Base-by-base conservation (phyloP, 306 rosid genomes). In the Pueraria montana region DNA sequence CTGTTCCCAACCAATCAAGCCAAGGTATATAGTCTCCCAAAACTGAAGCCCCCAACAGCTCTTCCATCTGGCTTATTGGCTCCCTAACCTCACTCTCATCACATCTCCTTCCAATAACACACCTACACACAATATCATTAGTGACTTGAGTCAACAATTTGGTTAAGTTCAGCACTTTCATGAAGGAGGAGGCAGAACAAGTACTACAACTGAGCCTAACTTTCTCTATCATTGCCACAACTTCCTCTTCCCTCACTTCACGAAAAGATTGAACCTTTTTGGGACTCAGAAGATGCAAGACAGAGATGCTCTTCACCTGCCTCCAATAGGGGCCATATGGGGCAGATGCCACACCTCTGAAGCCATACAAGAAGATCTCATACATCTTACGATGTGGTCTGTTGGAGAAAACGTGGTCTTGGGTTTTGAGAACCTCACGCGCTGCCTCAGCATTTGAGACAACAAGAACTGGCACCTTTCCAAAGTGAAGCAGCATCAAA, bases 301-400 rank as follows among this genome's bases (percentile, higher is more conserved):
- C 72, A 23, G 58, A 43, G 0, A 84, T 42, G 49, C 77, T 52
- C 17, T 12, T 82, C 42, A 18, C 16, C 26, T 82, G 85, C 55
- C 80, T 67, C 83, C 83, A 79, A 5, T 68, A 79, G 45, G 69
- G 14, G 4, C 83, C 83, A 79, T 79, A 79, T 36, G 77, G 18
- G 55, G 69, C 14, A 68, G 21, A 9, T 53, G 58, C 69, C n/a
- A 79, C 77, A 17, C 40, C 77, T 53, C 55, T 68, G 46, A 76
- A 68, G n/a, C 45, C 69, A n/a, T 79, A 79, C 0, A 64, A 63
- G 18, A 79, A 2, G 20, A 79, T 67, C 24, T 68, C 83, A 53
- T 9, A 36, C 53, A 52, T 40, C 55, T 79, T 79, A 38, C 69
- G 68, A 1, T 24, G 68, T 53, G 83, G 83, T n/a, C 83, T 79